phyloP scores from a whole-genome alignment of 2,329 filamentous ascomycete genomes.

The Aspergillus phoenicis region DNA sequence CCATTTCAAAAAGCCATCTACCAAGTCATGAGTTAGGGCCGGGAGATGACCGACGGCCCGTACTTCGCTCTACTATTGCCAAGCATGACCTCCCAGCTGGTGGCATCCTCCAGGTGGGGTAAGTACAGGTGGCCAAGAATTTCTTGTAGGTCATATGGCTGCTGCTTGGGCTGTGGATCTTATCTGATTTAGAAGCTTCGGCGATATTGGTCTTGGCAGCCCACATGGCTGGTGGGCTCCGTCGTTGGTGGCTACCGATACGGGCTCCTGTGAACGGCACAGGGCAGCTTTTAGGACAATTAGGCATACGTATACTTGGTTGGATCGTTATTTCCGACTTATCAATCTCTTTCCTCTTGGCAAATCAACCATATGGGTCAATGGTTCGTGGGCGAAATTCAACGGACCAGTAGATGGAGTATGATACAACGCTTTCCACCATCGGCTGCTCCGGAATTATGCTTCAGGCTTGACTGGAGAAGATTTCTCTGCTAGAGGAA shows the following conservation, averaged over 20 bases:
- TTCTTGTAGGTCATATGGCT: not conserved
- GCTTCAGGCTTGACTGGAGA: not conserved
- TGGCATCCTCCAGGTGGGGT: not conserved
- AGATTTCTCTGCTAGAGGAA: not conserved
- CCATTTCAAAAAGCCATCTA: not conserved
- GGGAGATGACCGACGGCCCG: not conserved
- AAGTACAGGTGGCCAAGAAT: not conserved
- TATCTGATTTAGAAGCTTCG: not conserved
- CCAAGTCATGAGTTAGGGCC: no score
- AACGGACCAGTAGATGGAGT: not conserved
- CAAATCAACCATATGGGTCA: conserved; percentile 36
- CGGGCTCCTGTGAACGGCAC: not conserved
- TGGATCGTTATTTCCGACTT: conserved; percentile 35
- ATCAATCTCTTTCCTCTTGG: conserved; percentile 47
- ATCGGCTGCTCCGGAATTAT: not conserved
- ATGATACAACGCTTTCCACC: not conserved
- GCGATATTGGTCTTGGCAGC: not conserved
- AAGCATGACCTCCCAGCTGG: not conserved
- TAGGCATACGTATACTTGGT: not conserved
- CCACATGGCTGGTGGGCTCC: not conserved
- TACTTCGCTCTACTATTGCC: not conserved
- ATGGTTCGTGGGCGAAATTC: not conserved
- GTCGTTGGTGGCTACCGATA: not conserved
- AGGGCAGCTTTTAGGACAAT: not conserved
- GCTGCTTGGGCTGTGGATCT: not conserved